Base-by-base conservation (phyloP, 2,329 filamentous ascomycete genomes). In the Alternaria sp. region DNA sequence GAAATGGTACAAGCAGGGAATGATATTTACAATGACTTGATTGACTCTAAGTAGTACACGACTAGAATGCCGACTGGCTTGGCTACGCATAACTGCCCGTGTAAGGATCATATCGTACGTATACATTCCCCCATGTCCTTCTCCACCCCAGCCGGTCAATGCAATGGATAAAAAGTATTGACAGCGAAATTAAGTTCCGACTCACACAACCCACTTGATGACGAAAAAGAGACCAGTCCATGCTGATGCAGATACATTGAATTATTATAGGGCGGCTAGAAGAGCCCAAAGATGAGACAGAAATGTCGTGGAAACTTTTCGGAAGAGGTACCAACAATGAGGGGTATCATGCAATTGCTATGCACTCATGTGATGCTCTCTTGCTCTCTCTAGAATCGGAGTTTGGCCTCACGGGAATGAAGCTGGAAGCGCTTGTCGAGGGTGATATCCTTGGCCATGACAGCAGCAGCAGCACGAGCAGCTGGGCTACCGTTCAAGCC, bases 361-460 rank as follows among this genome's bases (percentile, higher is more conserved):
- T 54, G 61, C 53, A 58, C 52, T 52, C 42, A 54, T 53, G 46
- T 41, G 26, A 60, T 57, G 48, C 52, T 57, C 34, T 51, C 38
- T 52, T 34, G 51, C 36, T 42, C 26, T 14, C 44, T 56, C 36
- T 77, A 77, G 56, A 73, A 75, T 36, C 74, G 63, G 39, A 77
- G 65, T 14, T 64, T 61, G 12, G 72, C 66, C 39, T 72, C 69
- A 26, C 61, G 57, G 20, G 73, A 75, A 59, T 73, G 69, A 44
- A 77, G 57, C 43, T 70, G 46, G 68, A 74, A 76, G 34, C 66
- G 65, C 66, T 71, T 63, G 51, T 64, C 64, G 14, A 75, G 55
- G 48, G 67, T 63, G 39, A 66, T 61, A 36, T 63, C 61, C 38
- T 62, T 59, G 43, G 52, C 43, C 22, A 68, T 62, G 34, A 41